Base-by-base conservation (phyloP, 805 yeast genomes). In the Kuraishia ogatae region DNA sequence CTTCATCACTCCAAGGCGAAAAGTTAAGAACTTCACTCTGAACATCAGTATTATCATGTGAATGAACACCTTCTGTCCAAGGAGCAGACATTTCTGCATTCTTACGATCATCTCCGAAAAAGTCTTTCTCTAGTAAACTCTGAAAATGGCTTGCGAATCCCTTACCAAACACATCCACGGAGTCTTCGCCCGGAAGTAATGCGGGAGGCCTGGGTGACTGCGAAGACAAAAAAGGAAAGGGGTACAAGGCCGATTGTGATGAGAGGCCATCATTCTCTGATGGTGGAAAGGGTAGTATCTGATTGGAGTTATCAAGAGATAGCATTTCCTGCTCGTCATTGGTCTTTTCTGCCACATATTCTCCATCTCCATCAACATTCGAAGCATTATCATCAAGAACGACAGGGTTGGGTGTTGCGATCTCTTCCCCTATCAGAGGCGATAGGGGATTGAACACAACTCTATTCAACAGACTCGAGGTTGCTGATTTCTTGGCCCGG, bases 371-470 rank as follows among this genome's bases (percentile, higher is more conserved):
- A 22, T 22, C 22, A 24, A 22, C 35, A 2, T 24, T 22, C 4
- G 39, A 26, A 39, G 15, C 19, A 17, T 22, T 13, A 15, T 13
- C 47, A 26, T 43, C 28, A 26, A 21, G 48, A 20, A 48, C 29
- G 21, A 43, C 6, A 26, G 8, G 29, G 19, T 35, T 35, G 6
- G 43, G 43, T 4, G 43, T 35, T 35, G 43, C 6, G 43, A 35
- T 35, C 43, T 35, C 43, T 15, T 35, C 39, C 6, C 26, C 28
- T 17, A 50, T n/a, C n/a, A 50, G 20, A 20, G 54, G 54, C 4
- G 69, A 62, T 26, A 66, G 50, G 17, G 71, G 71, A 54, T 67
- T 67, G 58, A 67, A 67, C 2, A 66, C 61, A 39, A 65, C 60
- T 47, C 61, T 59, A 26, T 48, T 35, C 50, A 39, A 19, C 7